Percentiles rank a stretch among this genome's conserved stretches.
phyloP scores from a whole-genome alignment of 345 rosid species.

The Nephelium lappaceum region DNA sequence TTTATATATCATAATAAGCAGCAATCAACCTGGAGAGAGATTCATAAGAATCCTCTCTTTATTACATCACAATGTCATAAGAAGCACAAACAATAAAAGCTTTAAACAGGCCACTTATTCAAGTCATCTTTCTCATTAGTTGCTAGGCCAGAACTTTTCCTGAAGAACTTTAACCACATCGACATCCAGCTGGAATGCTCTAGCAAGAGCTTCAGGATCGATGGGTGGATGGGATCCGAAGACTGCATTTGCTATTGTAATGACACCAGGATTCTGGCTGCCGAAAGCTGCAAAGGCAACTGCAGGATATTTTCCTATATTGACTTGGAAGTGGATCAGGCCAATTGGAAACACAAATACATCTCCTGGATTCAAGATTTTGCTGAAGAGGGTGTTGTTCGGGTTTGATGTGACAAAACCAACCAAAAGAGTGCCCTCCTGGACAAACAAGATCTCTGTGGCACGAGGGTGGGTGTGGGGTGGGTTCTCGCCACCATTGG shows the following conservation, averaged over 20 bases:
- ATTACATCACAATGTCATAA: neutral
- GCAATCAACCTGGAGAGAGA: neutral
- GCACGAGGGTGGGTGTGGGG: conserved; percentile 41
- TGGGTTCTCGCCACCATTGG: conserved; percentile 34
- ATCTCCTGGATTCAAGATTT: conserved; percentile 27
- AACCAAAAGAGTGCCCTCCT: conserved; percentile 27
- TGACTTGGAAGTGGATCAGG: conserved; percentile 32
- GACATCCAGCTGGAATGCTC: conserved; percentile 29
- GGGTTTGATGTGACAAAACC: conserved; percentile 34
- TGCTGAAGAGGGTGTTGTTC: conserved; percentile 18
- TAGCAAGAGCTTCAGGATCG: conserved; percentile 18
- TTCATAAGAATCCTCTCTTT: neutral
- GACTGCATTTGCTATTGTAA: conserved; percentile 16
- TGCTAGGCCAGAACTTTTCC: neutral
- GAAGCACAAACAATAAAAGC: neutral
- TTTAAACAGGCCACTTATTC: neutral
- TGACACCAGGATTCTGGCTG: conserved; percentile 35
- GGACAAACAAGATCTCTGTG: conserved; percentile 25
- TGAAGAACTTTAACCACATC: conserved; percentile 17
- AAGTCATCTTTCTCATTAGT: neutral
- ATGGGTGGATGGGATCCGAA: conserved; percentile 30
- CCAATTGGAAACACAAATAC: conserved; percentile 34
- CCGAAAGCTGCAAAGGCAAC: conserved; percentile 20
- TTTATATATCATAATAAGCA: neutral
- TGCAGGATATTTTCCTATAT: conserved; percentile 13